Conservation (phyloP, 371 early-diverging fungal species). For the Lichtheimia hyalospora region DNA sequence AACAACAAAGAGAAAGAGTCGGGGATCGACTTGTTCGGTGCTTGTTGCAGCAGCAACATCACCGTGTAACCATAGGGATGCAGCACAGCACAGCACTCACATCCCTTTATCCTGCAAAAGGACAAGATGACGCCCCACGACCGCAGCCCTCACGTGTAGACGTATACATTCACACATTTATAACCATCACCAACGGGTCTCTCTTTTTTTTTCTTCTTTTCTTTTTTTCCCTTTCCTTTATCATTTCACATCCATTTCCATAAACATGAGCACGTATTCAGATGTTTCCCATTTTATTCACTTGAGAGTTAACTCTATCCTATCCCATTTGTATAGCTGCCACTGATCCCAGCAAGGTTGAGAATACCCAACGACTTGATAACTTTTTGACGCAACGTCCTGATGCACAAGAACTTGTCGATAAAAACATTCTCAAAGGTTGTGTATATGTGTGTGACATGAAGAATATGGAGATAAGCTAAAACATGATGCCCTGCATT, state of each 20-base stretch:
- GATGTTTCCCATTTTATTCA: not conserved
- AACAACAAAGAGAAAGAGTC: not conserved
- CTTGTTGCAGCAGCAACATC: not conserved
- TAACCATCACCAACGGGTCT: not conserved
- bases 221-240: not conserved
- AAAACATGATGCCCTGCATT: conserved; percentile 5
- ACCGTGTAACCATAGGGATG: no score
- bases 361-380: conserved; percentile 26
- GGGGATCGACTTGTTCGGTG: not conserved
- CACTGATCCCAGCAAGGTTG: conserved; percentile 11
- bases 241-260: not conserved
- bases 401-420: conserved; percentile 68
- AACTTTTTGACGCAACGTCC: conserved; percentile 61
- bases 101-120: no score
- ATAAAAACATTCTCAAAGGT: conserved; percentile 72
- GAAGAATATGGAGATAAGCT: not conserved
- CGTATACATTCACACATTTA: no score
- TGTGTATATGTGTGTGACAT: not conserved
- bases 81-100: no score
- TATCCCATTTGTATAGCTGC: conserved; percentile 1
- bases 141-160: no score
- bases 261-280: not conserved
- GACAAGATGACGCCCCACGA: no score
- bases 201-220: conserved; percentile 1
- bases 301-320: not conserved